phyloP scores from a whole-genome alignment of 2,329 filamentous ascomycete species.

The Paraconiothyrium brasiliense region DNA sequence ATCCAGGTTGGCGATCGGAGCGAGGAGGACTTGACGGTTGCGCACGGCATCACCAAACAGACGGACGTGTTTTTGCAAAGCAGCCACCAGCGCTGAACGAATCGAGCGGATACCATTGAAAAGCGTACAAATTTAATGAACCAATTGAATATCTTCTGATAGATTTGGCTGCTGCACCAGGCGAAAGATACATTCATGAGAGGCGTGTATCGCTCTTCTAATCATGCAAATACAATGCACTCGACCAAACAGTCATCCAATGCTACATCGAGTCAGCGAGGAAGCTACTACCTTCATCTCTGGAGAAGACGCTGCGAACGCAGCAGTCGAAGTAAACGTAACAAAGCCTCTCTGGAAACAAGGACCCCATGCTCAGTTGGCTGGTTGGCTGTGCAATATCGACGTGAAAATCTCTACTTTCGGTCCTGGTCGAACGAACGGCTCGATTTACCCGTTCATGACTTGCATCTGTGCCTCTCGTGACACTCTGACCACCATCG shows the following conservation, averaged over 20 bases:
- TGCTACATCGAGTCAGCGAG: no score
- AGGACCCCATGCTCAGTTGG: no score
- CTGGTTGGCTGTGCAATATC: background rate
- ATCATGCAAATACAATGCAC: background rate
- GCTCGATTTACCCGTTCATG: background rate
- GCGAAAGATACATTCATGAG: background rate
- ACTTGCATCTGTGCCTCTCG: background rate
- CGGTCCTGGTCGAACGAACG: background rate
- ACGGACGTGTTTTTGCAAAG: constrained; percentile 36
- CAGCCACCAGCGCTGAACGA: constrained; percentile 1
- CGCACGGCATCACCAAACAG: constrained; percentile 37
- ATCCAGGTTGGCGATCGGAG: constrained; percentile 39
- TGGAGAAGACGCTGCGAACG: no score
- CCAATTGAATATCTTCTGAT: background rate
- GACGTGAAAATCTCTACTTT: background rate
- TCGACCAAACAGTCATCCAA: no score
- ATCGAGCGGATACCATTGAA: background rate
- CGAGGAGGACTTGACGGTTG: constrained; percentile 34
- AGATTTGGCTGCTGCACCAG: background rate
- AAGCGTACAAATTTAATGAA: background rate
- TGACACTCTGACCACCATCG: background rate
- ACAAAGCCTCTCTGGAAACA: no score
- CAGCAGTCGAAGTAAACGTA: no score
- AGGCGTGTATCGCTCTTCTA: background rate
- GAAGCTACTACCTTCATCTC: no score